A percentile compares a stretch with the other conserved stretches of the same genome.
phyloP scores from a whole-genome alignment of 2,329 filamentous ascomycete genomes.

The Fusarium citri region DNA sequence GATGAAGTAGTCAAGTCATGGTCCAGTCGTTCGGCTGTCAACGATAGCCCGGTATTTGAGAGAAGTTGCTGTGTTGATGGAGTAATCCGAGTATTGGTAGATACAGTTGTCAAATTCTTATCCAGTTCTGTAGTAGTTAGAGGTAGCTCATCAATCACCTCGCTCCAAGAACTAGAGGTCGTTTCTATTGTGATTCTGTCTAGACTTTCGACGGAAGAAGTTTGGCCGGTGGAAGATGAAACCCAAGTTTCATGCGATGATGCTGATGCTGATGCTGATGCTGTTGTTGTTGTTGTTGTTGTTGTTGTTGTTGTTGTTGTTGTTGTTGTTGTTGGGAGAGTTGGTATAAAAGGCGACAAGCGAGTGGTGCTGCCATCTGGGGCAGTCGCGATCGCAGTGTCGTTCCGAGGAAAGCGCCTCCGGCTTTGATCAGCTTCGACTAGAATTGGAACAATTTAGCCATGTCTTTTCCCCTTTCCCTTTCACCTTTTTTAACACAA shows the following conservation, averaged over 20 bases:
- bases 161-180: not conserved
- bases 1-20: not conserved
- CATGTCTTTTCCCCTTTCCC: not conserved
- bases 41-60: not conserved
- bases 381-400: conserved; percentile 23
- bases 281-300: not conserved
- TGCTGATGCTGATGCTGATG: not conserved
- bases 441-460: conserved; percentile 16
- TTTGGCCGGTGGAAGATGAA: not conserved
- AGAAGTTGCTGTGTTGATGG: not conserved
- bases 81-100: not conserved
- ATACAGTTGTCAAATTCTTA: not conserved
- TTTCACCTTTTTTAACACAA: not conserved
- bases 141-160: not conserved
- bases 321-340: not conserved
- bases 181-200: not conserved
- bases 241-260: not conserved
- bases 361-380: conserved; percentile 23
- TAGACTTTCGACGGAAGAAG: not conserved
- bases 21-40: not conserved
- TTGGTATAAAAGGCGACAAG: conserved; percentile 15
- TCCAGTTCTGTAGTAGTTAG: not conserved
- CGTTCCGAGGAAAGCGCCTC: conserved; percentile 32
- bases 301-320: not conserved
- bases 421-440: conserved; percentile 15